phyloP scores from a whole-genome alignment of 2,329 filamentous ascomycete genomes.

The Didymella pinodella region DNA sequence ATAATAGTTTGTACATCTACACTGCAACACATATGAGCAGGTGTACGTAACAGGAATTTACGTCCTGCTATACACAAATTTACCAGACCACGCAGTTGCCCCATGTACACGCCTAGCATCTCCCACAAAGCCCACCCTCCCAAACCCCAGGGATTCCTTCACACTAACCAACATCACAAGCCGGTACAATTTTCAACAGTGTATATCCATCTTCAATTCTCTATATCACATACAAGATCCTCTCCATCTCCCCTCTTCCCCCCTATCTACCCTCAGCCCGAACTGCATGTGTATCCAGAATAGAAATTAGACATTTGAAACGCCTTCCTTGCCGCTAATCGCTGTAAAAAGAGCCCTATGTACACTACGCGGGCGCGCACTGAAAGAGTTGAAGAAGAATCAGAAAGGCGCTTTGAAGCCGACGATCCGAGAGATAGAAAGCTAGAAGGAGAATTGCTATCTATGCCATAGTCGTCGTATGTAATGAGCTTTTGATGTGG shows the following conservation, averaged over 20 bases:
- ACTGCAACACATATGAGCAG: too few relatives aligned
- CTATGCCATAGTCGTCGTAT: slow-evolving; percentile 22
- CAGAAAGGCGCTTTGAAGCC: neutral
- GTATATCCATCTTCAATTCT: slow-evolving; percentile 8
- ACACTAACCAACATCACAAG: too few relatives aligned
- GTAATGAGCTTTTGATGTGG: slow-evolving; percentile 36
- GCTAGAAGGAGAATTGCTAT: slow-evolving; percentile 1
- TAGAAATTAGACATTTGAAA: slow-evolving; percentile 23
- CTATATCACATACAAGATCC: slow-evolving; percentile 6
- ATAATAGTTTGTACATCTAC: too few relatives aligned
- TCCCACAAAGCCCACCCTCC: too few relatives aligned
- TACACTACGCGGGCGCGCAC: slow-evolving; percentile 23
- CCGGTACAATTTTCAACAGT: neutral
- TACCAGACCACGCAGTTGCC: too few relatives aligned
- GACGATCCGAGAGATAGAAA: neutral
- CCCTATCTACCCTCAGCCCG: neutral
- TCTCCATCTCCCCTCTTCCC: neutral
- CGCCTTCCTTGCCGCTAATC: slow-evolving; percentile 21
- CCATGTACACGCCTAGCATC: too few relatives aligned
- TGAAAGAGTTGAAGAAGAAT: neutral
- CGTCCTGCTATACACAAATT: too few relatives aligned
- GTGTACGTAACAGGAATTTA: too few relatives aligned
- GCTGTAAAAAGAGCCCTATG: slow-evolving; percentile 19
- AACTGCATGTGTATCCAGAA: slow-evolving; percentile 1
- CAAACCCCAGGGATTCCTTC: too few relatives aligned